Conservation (phyloP, 352 stramenopile genomes). For the Blastocystis sp. region DNA sequence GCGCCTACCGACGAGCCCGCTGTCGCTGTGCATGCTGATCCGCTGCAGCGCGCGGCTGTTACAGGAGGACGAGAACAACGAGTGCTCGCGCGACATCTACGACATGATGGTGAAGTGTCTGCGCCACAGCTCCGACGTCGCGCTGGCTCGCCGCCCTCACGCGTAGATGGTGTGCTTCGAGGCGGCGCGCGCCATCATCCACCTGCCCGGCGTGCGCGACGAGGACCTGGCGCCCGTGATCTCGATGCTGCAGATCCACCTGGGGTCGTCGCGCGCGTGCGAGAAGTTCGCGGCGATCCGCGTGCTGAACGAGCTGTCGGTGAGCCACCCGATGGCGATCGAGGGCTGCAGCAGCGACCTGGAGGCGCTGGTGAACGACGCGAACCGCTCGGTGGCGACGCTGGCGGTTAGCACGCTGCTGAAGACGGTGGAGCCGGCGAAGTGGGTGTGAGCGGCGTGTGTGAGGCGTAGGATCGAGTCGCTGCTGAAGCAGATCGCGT, state of each 20-base stretch:
- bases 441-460: slow-evolving; percentile 83
- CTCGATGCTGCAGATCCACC: slow-evolving; percentile 92
- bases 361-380: slow-evolving; percentile 93
- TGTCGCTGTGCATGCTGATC: slow-evolving; percentile 94
- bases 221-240: slow-evolving; percentile 93
- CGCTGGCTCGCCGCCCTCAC: neutral
- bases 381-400: slow-evolving; percentile 96
- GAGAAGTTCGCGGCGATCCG: slow-evolving; percentile 94
- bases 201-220: slow-evolving; percentile 89
- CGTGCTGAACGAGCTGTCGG: slow-evolving; percentile 89
- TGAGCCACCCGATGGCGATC: slow-evolving; percentile 90
- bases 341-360: slow-evolving; percentile 98
- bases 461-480: slow-evolving; percentile 85
- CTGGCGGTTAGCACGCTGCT: slow-evolving; percentile 97
- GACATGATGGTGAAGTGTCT: slow-evolving; percentile 92
- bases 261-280: slow-evolving; percentile 91
- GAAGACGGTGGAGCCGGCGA: slow-evolving; percentile 85
- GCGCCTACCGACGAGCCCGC: slow-evolving; percentile 77
- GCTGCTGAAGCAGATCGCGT: slow-evolving; percentile 90
- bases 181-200: slow-evolving; percentile 92
- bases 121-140: slow-evolving; percentile 87
- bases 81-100: slow-evolving; percentile 79
- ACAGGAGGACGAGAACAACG: slow-evolving; percentile 79
- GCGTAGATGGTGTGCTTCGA: slow-evolving; percentile 98
- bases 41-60: slow-evolving; percentile 91